Evolutionary conservation across 768 basidiomycete species (phyloP), one percentile per base, ranked within the genome.

Genomic region (Lactarius vividus): DNA sequence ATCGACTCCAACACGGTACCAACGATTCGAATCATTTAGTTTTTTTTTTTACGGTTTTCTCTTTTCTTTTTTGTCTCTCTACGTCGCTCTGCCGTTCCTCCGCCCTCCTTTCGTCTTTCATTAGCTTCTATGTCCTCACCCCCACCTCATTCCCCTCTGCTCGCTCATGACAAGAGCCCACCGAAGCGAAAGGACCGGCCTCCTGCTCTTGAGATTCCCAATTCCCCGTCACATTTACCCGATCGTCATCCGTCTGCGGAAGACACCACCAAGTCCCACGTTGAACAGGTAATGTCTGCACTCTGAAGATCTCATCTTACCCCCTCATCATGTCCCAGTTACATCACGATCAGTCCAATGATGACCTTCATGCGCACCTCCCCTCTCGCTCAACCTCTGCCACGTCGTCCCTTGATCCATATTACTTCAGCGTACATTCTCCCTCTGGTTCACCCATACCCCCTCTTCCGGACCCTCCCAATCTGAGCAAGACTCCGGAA

Each of bases 331-430:
- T 61, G 16, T 72, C 56, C 79, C 81, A 82, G 65, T 80, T 78
- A 69, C 74, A 84, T 46, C 81, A 82, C 68, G 75, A 85, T 66
- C 81, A 83, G 56, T 76, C 76, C 54, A 75, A 77, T 57, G 72
- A 72, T 26, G 74, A 70, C 71, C 76, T 68, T 31, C 72, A 77
- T 70, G 74, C 76, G 53, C 74, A 79, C 64, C 39, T 73, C 28
- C 69, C 77, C 58, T 86, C 88, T 61, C 90, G 91, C 74, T 86
- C 91, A 49, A 79, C 79, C 26, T 93, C 92, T 33, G 82, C 89
- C 59, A 86, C 88, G 55, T 92, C 91, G 37, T 91, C 92, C 53
- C 81, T 94, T 62, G 92, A 94, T 79, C 91, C 92, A 9, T 94
- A 94, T 75, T 94, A 94, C 76, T 94, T 94, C 79, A 87, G 89